Base-by-base conservation (phyloP, 306 rosid species). In the Vigna angularis region DNA sequence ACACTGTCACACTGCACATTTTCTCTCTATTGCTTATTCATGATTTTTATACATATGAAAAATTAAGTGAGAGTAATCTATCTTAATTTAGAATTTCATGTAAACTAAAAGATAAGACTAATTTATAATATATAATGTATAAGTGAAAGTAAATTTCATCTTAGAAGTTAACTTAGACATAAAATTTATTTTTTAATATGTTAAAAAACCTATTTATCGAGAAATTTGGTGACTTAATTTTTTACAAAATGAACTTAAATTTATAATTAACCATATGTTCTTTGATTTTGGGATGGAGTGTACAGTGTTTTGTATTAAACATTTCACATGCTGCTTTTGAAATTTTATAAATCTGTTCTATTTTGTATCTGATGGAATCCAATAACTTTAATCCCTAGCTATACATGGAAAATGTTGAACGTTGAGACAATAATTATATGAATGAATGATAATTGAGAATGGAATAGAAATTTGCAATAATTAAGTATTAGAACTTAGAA, bases 401-500 rank as follows among this genome's bases (percentile, higher is more conserved):
- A 1, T 14, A 4, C 5, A 14, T 28, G 42, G 42, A 61, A 48
- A 24, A 1, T 49, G 48, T 61, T 30, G 3, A 7, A 28, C n/a
- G 2, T 42, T 20, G 26, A 6, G 51, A n/a, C 59, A 26, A 13
- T 30, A 62, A 34, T 63, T 7, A 63, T 63, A 63, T 7, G 26
- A 36, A 63, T 7, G 22, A n/a, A 36, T 24, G 36, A 36, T 72
- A 53, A 12, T 55, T 20, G 6, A 38, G 51, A 32, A 36, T 17
- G 11, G 17, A 6, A 49, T 18, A 20, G 13, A 22, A 49, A 38
- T 65, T 51, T 65, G 62, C n/a, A 67, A 49, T 50, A 2, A 18
- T 17, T 32, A 12, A 76, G 72, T 22, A 71, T 70, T 53, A 48
- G 61, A 63, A 65, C 62, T 51, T 32, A 15, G 26, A 70, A 53